Evolutionary conservation across 2,329 filamentous ascomycete genomes (phyloP), one percentile per base, ranked within the genome.

Genomic region (Claviceps capensis): DNA sequence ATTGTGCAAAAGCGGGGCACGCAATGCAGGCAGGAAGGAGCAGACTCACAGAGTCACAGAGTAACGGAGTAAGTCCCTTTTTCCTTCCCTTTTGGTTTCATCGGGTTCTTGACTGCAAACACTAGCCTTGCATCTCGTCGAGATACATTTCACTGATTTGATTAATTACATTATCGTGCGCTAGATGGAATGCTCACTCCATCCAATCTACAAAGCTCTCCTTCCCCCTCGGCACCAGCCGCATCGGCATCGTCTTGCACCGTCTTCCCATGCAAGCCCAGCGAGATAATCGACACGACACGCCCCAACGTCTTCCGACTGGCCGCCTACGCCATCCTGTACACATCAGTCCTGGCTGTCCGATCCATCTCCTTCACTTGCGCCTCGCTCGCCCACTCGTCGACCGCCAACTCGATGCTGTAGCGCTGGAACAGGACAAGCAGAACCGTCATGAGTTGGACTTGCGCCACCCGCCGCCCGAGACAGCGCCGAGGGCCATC

Each of bases 371-470:
- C 57, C 8, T 65, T 70, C 2, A 83, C 72, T 62, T 82, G 73
- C 34, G 73, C 72, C 55, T 78, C 76, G 30, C 56, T 70, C 37
- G 72, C 74, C 70, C 73, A 80, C 53, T 77, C 73, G 52, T 81
- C 77, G 8, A 87, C 81, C 2, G 80, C 83, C 53, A 89, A 72
- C 69, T 90, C 85, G 5, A 89, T 70, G 61, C 78, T 84, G 62
- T 85, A 80, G 46, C 75, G 60, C 56, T 76, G 73, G 58, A 79
- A 78, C 14, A 81, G 58, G 14, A 78, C 73, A 2, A 77, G 74
- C 52, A 83, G 61, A 11, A 73, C 67, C 3, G 78, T 73, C 47
- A 78, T 67, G 57, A 82, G 70, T 63, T 82, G 77, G 1, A 81
- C 76, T 60, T 80, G 75, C 7, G 78, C 78, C 50, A 82, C 76